A percentile compares a stretch with the other conserved stretches of the same genome.
phyloP scores from a whole-genome alignment of 2,329 filamentous ascomycete genomes.

The Waltergamsia citrina region DNA sequence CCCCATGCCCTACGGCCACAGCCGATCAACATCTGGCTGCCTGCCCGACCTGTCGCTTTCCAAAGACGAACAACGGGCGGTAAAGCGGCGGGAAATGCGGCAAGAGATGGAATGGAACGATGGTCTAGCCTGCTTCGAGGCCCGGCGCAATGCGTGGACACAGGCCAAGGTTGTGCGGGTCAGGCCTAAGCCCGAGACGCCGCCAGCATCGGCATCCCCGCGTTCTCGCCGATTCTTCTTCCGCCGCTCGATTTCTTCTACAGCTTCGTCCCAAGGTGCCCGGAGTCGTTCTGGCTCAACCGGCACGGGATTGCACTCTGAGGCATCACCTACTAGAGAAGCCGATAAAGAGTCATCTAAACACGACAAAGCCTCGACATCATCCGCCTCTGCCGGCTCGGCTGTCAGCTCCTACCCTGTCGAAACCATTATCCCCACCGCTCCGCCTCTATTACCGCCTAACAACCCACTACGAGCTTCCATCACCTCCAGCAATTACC shows the following conservation, averaged over 20 bases:
- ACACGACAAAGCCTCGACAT: not conserved
- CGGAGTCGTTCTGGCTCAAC: not conserved
- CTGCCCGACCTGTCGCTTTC: slow-evolving; percentile 22
- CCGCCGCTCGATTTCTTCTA: slow-evolving; percentile 32
- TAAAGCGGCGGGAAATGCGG: slow-evolving; percentile 45
- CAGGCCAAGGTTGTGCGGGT: slow-evolving; percentile 56
- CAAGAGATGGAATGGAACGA: slow-evolving; percentile 70
- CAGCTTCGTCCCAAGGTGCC: no score
- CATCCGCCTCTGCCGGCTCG: slow-evolving; percentile 1
- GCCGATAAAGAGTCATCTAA: not conserved
- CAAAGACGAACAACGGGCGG: slow-evolving; percentile 32
- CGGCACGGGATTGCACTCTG: not conserved
- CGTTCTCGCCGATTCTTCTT: slow-evolving; percentile 37
- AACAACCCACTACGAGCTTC: slow-evolving; percentile 68
- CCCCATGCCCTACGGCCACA: not conserved
- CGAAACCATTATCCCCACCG: slow-evolving; percentile 60
- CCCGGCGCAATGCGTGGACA: slow-evolving; percentile 76
- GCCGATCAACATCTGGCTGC: slow-evolving; percentile 18
- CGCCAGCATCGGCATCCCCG: not conserved
- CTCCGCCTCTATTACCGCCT: slow-evolving; percentile 61
- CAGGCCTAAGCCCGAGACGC: slow-evolving; percentile 30
- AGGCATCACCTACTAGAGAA: not conserved
- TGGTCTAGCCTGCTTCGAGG: slow-evolving; percentile 70
- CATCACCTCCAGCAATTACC: slow-evolving; percentile 65
- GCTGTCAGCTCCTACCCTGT: slow-evolving; percentile 27